Evolutionary conservation across 2,329 filamentous ascomycete genomes (phyloP).

Genomic region (Ascochyta pisi): DNA sequence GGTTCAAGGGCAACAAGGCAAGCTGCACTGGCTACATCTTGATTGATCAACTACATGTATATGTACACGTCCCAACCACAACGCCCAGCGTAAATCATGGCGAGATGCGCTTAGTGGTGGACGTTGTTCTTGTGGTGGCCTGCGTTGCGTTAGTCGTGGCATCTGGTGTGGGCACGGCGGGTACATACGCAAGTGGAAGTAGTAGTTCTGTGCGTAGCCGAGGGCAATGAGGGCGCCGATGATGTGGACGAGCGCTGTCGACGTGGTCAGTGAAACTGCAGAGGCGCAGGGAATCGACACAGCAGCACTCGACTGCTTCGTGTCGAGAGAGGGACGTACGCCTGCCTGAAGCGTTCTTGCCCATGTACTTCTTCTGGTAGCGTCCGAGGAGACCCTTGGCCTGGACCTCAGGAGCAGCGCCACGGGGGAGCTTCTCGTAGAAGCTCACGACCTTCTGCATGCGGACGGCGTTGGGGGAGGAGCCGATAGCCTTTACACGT

Average conservation of each 20-base stretch:
- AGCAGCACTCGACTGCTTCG: background rate
- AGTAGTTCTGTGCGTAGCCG: conserved; percentile 98
- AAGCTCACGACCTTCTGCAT: conserved; percentile 99
- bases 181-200: conserved; percentile 96
- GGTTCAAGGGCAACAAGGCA: too few species aligned
- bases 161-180: background rate
- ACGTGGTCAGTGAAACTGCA: conserved; percentile 23
- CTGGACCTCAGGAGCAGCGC: conserved; percentile 83
- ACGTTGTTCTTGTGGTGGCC: conserved; percentile 99
- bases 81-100: conserved; percentile 19
- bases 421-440: conserved; percentile 98
- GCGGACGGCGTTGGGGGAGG: conserved; percentile 91
- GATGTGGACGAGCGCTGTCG: conserved; percentile 82
- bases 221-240: conserved; percentile 78
- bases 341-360: conserved; percentile 86
- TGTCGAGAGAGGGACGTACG: conserved; percentile 68
- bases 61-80: conserved; percentile 44
- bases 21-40: conserved; percentile 33
- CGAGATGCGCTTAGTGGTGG: conserved; percentile 76
- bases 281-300: background rate
- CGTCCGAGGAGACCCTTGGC: conserved; percentile 81
- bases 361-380: conserved; percentile 90
- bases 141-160: conserved; percentile 51
- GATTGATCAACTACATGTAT: conserved; percentile 49
- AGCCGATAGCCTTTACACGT: conserved; percentile 79